A percentile compares a stretch with the other conserved stretches of the same genome.
phyloP scores from a whole-genome alignment of 257 asterid genomes.

The Solanum neorickii region DNA sequence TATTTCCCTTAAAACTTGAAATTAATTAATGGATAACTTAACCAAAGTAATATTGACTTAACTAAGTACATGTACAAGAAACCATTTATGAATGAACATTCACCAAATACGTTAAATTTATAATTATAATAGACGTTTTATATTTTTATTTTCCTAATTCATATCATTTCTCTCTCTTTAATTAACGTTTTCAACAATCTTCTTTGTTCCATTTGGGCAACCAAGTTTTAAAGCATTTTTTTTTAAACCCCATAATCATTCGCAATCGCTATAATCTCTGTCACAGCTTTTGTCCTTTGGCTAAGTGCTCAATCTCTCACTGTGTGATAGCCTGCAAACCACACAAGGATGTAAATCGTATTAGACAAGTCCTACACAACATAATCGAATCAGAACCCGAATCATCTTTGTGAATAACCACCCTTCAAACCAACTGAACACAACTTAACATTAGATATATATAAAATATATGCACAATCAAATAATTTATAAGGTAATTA shows the following conservation, averaged over 20 bases:
- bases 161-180: not conserved
- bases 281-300: no score
- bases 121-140: not conserved
- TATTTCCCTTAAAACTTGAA: not conserved
- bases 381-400: fast-evolving
- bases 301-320: no score
- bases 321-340: no score
- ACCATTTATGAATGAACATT: not conserved
- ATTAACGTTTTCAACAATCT: not conserved
- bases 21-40: not conserved
- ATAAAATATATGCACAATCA: not conserved
- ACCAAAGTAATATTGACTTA: not conserved
- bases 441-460: not conserved
- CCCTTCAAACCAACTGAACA: not conserved
- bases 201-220: no score
- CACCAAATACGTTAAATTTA: not conserved
- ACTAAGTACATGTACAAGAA: not conserved
- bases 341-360: no score
- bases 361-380: fast-evolving
- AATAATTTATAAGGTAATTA: not conserved
- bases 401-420: no score
- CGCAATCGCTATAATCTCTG: no score
- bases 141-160: not conserved
- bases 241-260: fast-evolving
- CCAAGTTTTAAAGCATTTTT: no score